Base-by-base conservation (phyloP, 768 basidiomycete species). In the Leucogyrophana mollusca region DNA sequence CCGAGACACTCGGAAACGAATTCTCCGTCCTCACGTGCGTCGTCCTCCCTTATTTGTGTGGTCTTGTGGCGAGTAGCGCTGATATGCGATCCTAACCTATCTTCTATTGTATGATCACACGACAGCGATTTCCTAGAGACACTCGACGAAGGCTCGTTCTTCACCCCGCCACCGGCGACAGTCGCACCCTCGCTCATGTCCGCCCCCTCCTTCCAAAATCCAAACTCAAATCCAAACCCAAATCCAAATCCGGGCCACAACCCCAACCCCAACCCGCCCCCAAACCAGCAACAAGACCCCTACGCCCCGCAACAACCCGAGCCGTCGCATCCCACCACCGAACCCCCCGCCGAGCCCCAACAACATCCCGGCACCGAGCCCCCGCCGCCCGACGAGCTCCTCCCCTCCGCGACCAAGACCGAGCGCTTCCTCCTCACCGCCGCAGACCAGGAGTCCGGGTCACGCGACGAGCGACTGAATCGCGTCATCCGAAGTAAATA, bases 401-500 rank as follows among this genome's bases (percentile, higher is more conserved):
- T 91, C 2, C 85, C 85, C 0, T 78, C 85, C 0, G 82, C 85
- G 11, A 88, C 79, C 1, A 88, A 86, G 59, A 87, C 91, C 1
- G 95, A 98, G 62, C 79, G 77, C 40, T 98, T 94, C 68, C 73
- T 96, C 49, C 73, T 97, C 18, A 94, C 91, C 0, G 94, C 95
- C 3, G 95, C 95, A 0, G 95, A 97, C 65, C 94, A 96, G 58
- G 90, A 88, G 44, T 80, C 87, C 1, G 94, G 94, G 0, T 87
- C 92, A 18, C 76, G 95, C 34, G 89, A 94, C 55, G 90, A 95
- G 55, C 82, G 94, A 1, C 68, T 98, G 41, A 90, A 86, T 54
- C 78, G 89, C 47, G 95, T 97, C 53, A 98, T 97, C 55, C 80
- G 88, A 54, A 92, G 90, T 58, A 98, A 97, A 68, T 97, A 96